These are phyloP conservation scores for Cordia subcordata DNA, from an alignment of 257 asterid genomes.

Conservation along the genomic window DNA sequence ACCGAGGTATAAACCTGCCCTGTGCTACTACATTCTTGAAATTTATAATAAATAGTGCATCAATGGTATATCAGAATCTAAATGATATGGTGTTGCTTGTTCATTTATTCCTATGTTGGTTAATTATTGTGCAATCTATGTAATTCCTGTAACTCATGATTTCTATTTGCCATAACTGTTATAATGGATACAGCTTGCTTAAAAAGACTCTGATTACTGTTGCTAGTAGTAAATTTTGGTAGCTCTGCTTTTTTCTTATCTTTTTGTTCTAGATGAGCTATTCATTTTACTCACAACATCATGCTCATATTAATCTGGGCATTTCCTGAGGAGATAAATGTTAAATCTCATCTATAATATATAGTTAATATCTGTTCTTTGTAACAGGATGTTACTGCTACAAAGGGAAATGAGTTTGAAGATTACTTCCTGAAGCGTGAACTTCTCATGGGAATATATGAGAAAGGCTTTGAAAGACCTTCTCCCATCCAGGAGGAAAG, in stretches of 20 bases:
- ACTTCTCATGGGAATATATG: constrained; percentile 81
- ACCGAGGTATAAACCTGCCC: constrained; percentile 46
- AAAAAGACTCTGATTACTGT: too few species aligned
- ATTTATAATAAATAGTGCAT: background rate
- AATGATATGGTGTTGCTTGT: background rate
- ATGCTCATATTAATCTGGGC: background rate
- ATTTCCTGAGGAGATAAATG: constrained; percentile 1
- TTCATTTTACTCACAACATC: background rate
- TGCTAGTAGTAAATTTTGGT: background rate
- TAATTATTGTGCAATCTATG: background rate
- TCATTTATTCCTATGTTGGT: background rate
- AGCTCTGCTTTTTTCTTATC: too few species aligned
- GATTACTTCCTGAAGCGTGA: constrained; percentile 84
- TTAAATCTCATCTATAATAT: too few species aligned
- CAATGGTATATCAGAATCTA: background rate
- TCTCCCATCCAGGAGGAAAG: constrained; percentile 88
- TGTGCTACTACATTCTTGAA: background rate
- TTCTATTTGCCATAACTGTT: background rate
- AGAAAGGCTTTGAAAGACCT: constrained; percentile 80
- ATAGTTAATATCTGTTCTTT: background rate
- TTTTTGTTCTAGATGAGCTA: background rate
- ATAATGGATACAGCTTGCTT: too few species aligned
- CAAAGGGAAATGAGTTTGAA: constrained; percentile 85
- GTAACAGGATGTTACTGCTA: constrained; percentile 75
- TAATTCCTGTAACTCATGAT: constrained; percentile 1